phyloP scores from a whole-genome alignment of 176 grass and related monocot genomes.

The Saccharum spontaneum region DNA sequence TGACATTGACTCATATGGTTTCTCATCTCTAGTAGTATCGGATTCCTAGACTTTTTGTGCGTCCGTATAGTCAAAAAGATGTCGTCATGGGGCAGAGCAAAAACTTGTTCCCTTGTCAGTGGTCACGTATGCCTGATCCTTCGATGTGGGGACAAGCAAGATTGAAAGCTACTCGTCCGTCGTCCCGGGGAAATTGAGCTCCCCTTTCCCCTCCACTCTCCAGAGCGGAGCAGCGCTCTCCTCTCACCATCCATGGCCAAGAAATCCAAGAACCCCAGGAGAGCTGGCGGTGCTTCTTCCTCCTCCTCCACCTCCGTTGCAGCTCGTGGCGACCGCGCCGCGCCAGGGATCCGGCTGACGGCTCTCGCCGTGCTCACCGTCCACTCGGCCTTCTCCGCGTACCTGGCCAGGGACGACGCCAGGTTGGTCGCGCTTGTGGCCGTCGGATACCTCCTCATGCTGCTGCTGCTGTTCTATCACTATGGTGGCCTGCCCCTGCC shows the following conservation, averaged over 20 bases:
- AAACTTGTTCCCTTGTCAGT: too few species aligned
- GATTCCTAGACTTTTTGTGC: too few species aligned
- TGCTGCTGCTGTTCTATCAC: constrained; percentile 26
- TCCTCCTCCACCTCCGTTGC: background rate
- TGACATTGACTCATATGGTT: too few species aligned
- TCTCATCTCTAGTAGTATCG: too few species aligned
- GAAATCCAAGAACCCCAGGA: constrained; percentile 13
- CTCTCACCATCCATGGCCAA: background rate
- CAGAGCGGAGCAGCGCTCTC: background rate
- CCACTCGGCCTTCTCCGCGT: constrained; percentile 36
- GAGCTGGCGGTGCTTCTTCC: background rate
- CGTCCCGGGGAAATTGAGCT: too few species aligned
- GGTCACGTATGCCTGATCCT: too few species aligned
- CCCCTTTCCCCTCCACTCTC: too few species aligned
- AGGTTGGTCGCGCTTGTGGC: constrained; percentile 22
- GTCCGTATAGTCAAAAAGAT: too few species aligned
- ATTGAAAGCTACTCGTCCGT: too few species aligned
- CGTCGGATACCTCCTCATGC: constrained; percentile 42
- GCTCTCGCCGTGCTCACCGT: constrained; percentile 33
- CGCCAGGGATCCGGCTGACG: constrained; percentile 18
- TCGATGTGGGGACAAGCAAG: too few species aligned
- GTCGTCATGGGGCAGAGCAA: too few species aligned
- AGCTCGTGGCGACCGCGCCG: background rate
- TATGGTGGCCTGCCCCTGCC: background rate
- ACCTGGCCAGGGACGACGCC: constrained; percentile 25